A percentile compares a stretch with the other conserved stretches of the same genome.
Evolutionary conservation across 306 rosid genomes (phyloP).

Genomic region (Ormosia semicastrata): DNA sequence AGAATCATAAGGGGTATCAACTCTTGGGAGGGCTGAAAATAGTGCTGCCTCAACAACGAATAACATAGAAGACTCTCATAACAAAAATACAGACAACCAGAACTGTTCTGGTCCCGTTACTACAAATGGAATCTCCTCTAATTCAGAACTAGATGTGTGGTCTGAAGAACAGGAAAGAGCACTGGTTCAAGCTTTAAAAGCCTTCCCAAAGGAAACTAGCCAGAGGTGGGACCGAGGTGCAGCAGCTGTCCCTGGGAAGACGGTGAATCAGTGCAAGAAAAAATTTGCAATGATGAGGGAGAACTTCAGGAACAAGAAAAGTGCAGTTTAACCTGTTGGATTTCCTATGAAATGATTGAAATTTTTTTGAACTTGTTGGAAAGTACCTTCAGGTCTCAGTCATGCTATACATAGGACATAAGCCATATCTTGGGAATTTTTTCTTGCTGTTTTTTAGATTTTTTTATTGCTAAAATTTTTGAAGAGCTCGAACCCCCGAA

Average conservation of each 20-base stretch:
- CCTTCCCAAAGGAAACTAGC: slow-evolving; percentile 84
- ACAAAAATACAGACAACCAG: neutral
- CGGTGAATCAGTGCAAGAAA: slow-evolving; percentile 89
- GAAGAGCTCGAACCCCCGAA: slow-evolving; percentile 17
- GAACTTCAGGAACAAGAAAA: slow-evolving; percentile 86
- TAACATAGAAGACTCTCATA: slow-evolving; percentile 32
- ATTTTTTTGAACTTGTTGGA: neutral
- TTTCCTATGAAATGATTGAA: neutral
- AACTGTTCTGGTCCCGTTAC: slow-evolving; percentile 23
- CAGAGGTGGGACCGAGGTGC: slow-evolving; percentile 98
- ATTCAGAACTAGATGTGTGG: slow-evolving; percentile 79
- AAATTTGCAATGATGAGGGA: slow-evolving; percentile 78
- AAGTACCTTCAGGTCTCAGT: neutral
- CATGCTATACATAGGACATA: neutral
- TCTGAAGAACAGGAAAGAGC: slow-evolving; percentile 91
- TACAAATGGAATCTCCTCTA: slow-evolving; percentile 53
- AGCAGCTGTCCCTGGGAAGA: slow-evolving; percentile 91
- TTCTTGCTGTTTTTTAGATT: slow-evolving; percentile 34
- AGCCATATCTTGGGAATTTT: slow-evolving; percentile 26
- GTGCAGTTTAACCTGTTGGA: slow-evolving; percentile 38
- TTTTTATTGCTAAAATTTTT: slow-evolving; percentile 29
- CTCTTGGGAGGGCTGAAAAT: slow-evolving; percentile 37
- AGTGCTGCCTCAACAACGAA: slow-evolving; percentile 34
- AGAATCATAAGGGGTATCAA: slow-evolving; percentile 55
- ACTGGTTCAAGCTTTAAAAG: slow-evolving; percentile 89